These are phyloP conservation scores for Narthecium ossifragum DNA, from an alignment of 106 monocot species.

Conservation along the genomic window DNA sequence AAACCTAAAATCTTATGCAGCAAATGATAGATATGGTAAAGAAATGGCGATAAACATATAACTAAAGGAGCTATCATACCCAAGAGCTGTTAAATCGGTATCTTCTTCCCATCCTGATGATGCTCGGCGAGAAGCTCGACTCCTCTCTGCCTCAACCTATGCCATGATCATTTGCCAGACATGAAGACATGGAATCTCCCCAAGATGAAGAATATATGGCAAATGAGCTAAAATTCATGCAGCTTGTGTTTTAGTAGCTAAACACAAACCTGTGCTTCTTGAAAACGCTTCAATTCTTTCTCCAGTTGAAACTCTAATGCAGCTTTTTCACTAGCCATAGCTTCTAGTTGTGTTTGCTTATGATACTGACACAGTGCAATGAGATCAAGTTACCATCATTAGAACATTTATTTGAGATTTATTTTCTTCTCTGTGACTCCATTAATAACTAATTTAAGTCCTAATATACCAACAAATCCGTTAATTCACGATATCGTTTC, in stretches of 20 bases:
- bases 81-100: constrained; percentile 79
- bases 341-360: constrained; percentile 98
- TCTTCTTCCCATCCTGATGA: constrained; percentile 89
- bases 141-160: constrained; percentile 85
- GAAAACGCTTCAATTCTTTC: constrained; percentile 72
- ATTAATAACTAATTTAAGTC: not conserved
- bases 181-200: not conserved
- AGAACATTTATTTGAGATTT: too few relatives aligned
- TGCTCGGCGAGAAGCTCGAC: constrained; percentile 51
- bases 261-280: constrained; percentile 72
- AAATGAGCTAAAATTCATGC: too few relatives aligned
- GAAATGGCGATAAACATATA: too few relatives aligned
- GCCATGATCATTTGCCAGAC: constrained; percentile 1
- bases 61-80: constrained; percentile 42
- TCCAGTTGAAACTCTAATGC: constrained; percentile 85
- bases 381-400: too few relatives aligned
- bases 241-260: not conserved
- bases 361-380: constrained; percentile 61
- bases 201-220: not conserved
- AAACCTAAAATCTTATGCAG: too few relatives aligned
- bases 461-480: constrained; percentile 81
- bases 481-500: constrained; percentile 91
- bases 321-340: constrained; percentile 95
- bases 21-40: too few relatives aligned
- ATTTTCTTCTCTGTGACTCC: too few relatives aligned